A percentile compares a stretch with the other conserved stretches of the same genome.
phyloP scores from a whole-genome alignment of 352 stramenopile species.

The Phytophthora fragariaefolia region DNA sequence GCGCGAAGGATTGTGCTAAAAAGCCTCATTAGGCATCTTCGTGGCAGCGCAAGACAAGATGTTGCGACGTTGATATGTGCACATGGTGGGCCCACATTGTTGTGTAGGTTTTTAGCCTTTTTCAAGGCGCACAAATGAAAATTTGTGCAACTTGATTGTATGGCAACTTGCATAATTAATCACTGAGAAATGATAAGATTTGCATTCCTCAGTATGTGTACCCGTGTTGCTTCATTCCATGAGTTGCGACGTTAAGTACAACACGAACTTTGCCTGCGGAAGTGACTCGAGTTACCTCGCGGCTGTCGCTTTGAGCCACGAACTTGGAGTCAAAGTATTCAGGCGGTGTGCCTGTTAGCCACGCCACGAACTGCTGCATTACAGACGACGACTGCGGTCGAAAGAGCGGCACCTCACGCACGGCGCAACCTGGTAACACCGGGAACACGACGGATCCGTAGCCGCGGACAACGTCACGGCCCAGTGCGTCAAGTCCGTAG shows the following conservation, averaged over 20 bases:
- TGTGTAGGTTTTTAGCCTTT: slow-evolving; percentile 23
- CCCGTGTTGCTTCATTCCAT: slow-evolving; percentile 66
- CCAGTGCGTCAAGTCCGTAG: slow-evolving; percentile 90
- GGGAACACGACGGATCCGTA: slow-evolving; percentile 93
- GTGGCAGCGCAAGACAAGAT: background rate
- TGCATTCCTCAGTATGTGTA: slow-evolving; percentile 29
- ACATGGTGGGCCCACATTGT: slow-evolving; percentile 3
- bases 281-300: slow-evolving; percentile 71
- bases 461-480: slow-evolving; percentile 90
- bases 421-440: slow-evolving; percentile 58
- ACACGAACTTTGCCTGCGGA: slow-evolving; percentile 63
- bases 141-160: slow-evolving; percentile 33
- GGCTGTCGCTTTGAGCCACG: slow-evolving; percentile 68
- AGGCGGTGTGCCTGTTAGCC: slow-evolving; percentile 85
- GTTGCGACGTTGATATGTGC: slow-evolving; percentile 10
- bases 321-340: slow-evolving; percentile 92
- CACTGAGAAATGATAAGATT: slow-evolving; percentile 34
- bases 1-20: slow-evolving; percentile 79
- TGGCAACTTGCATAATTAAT: slow-evolving; percentile 36
- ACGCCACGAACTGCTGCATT: slow-evolving; percentile 90
- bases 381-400: slow-evolving; percentile 83
- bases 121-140: no score
- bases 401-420: slow-evolving; percentile 88
- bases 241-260: slow-evolving; percentile 67
- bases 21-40: background rate